A percentile compares a stretch with the other conserved stretches of the same genome.
phyloP scores from a whole-genome alignment of 2,329 filamentous ascomycete species.

The Fusarium sp. region DNA sequence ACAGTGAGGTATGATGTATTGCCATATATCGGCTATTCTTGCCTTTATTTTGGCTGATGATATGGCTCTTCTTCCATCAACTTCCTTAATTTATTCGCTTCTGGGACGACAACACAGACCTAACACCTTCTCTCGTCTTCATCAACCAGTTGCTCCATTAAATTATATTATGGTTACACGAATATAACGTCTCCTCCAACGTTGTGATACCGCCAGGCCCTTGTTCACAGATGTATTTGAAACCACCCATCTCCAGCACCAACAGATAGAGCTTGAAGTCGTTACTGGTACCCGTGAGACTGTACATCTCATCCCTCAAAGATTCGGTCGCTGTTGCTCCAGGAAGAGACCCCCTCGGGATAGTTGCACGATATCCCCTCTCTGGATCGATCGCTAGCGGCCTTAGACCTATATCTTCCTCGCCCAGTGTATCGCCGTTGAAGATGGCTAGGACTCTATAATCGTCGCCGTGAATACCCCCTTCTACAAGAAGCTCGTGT shows the following conservation, averaged over 20 bases:
- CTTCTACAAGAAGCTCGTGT: not conserved
- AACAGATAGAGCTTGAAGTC: not conserved
- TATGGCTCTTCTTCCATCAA: too few species aligned
- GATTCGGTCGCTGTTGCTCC: not conserved
- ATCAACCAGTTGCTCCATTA: too few species aligned
- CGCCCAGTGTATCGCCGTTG: not conserved
- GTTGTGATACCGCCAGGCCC: too few species aligned
- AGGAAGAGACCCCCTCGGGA: not conserved
- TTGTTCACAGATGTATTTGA: too few species aligned
- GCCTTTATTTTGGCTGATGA: not conserved
- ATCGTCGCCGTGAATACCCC: not conserved
- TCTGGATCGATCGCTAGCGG: fast-evolving
- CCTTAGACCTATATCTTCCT: not conserved
- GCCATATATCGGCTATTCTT: not conserved
- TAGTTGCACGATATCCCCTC: fast-evolving
- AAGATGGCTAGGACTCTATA: constrained; percentile 5
- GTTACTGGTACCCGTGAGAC: not conserved
- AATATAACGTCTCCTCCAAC: too few species aligned
- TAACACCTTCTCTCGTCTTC: too few species aligned
- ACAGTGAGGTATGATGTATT: not conserved
- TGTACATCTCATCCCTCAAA: not conserved
- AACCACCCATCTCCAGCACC: not conserved
- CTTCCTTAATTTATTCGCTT: too few species aligned
- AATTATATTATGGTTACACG: too few species aligned
- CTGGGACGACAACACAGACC: too few species aligned